Evolutionary conservation across 306 rosid genomes (phyloP).

Genomic region (Erythrophleum fordii): DNA sequence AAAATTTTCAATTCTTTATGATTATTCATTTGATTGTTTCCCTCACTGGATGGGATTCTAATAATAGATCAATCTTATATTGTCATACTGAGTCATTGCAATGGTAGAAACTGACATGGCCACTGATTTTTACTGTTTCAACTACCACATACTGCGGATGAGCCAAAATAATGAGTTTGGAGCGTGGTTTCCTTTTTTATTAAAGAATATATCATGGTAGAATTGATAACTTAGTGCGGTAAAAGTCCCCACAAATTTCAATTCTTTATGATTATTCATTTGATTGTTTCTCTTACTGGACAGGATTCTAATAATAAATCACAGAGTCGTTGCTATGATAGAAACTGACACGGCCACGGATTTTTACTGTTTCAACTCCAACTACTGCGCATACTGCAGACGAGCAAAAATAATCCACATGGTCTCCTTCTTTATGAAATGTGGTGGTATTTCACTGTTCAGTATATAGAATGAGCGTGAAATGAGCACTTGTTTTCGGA

Average conservation of each 20-base stretch:
- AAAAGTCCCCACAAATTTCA: not conserved
- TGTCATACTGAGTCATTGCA: not conserved
- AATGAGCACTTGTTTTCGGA: not conserved
- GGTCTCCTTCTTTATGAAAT: not conserved
- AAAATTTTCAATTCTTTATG: constrained; percentile 1
- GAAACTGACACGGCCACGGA: not conserved
- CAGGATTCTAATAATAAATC: not conserved
- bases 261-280: constrained; percentile 16
- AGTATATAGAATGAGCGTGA: not conserved
- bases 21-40: not conserved
- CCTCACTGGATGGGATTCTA: not conserved
- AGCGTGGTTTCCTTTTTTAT: not conserved
- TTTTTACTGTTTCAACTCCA: not conserved
- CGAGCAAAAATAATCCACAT: not conserved
- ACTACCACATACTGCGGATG: not conserved
- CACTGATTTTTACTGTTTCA: not conserved
- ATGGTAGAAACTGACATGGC: not conserved
- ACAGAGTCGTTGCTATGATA: not conserved
- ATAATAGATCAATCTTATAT: not conserved
- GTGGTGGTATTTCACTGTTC: not conserved
- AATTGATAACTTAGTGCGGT: not conserved
- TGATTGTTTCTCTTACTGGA: not conserved
- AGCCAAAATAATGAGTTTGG: not conserved
- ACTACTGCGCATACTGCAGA: not conserved
- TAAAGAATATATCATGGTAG: not conserved